Base-by-base conservation (phyloP, 2,329 filamentous ascomycete genomes). In the Phialemonium atrogriseum region DNA sequence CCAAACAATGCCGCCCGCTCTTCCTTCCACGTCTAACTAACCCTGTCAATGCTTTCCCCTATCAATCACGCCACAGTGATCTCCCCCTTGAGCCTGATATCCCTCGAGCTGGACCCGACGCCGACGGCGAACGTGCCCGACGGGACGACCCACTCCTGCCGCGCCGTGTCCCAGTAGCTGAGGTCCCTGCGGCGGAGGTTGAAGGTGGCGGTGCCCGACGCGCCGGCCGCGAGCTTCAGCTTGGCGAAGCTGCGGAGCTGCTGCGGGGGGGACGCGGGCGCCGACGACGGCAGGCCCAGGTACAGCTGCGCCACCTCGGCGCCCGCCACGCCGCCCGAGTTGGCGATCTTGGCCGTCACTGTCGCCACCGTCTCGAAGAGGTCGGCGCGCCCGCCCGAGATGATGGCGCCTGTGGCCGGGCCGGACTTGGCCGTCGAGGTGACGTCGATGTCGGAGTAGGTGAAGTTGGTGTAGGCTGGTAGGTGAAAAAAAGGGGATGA, bases 291-390 rank as follows among this genome's bases (percentile, higher is more conserved):
- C 28, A 64, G 55, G 7, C 56, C 54, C 13, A 71, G 46, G 45
- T 69, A 72, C 5, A 84, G 54, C 63, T 86, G 81, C 0, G 73
- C 64, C 0, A 84, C 73, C 39, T 81, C 76, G 39, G 80, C 77
- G 13, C 80, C 80, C 3, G 58, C 52, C 0, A 76, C 58, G 0
- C 45, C 50, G 20, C 82, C 82, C 2, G 65, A 73, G 61, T 89
- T 88, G 35, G 65, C 70, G 22, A 88, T 60, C 2, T 64, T 75
- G 0, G 71, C 70, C 0, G 70, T 73, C 10, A 80, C 71, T 7
- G 58, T 62, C 5, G 59, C 56, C 0, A 66, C 55, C 0, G 47
- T 49, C 10, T 66, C 60, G 45, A 59, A 69, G 18, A 72, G 59
- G 34, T 68, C 64, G 1, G 54, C 47, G 4, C 51, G 54, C 2